Conservation (phyloP, 208 protist species). For the Acanthamoeba polyphaga region DNA sequence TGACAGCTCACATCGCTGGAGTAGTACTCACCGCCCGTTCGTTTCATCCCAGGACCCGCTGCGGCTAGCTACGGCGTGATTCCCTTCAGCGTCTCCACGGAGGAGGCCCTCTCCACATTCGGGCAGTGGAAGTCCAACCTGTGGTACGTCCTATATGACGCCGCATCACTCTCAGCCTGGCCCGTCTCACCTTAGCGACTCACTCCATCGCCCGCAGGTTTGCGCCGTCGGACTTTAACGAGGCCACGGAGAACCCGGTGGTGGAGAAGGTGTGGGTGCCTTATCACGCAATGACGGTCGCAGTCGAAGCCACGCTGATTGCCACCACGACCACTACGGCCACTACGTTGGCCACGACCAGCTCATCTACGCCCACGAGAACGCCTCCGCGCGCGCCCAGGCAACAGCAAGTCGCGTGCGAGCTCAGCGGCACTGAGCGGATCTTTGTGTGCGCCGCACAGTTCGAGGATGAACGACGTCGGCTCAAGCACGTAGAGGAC, state of each 20-base stretch:
- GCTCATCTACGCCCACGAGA: neutral
- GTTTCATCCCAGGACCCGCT: neutral
- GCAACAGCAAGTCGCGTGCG: neutral
- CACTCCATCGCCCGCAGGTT: neutral
- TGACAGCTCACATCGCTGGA: too few relatives aligned
- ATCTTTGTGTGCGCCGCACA: neutral
- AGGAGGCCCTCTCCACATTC: neutral
- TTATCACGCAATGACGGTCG: slow-evolving; percentile 10
- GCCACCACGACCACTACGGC: neutral
- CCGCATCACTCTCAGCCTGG: neutral
- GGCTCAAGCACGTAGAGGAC: neutral
- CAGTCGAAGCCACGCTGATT: neutral
- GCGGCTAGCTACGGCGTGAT: neutral
- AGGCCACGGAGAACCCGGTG: neutral
- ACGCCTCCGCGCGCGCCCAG: neutral
- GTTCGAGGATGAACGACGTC: neutral
- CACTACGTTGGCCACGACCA: neutral
- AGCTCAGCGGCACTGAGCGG: neutral
- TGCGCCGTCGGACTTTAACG: neutral
- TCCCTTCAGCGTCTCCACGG: neutral
- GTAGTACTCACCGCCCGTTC: neutral
- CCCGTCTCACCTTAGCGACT: neutral
- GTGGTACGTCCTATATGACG: neutral
- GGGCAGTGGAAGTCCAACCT: slow-evolving; percentile 1
- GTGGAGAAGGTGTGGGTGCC: slow-evolving; percentile 23